Base-by-base conservation (phyloP, 768 basidiomycete species). In the Mycena chlorophos region DNA sequence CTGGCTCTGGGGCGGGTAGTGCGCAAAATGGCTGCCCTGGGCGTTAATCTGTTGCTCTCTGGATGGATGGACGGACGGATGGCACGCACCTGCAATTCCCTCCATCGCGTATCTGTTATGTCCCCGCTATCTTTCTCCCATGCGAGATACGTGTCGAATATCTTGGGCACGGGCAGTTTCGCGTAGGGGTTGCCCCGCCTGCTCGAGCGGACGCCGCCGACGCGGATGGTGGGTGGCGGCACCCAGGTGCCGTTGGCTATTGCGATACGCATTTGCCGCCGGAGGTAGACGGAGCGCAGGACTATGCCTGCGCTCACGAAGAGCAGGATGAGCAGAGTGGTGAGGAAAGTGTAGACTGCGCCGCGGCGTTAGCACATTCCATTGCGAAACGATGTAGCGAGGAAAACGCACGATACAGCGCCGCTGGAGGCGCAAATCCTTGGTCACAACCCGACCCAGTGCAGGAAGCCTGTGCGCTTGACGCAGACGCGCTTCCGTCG, bases 251-350 rank as follows among this genome's bases (percentile, higher is more conserved):
- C 77, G 29, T 74, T 68, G 26, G 66, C 68, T 23, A 78, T 76
- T 5, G 77, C 77, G 37, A 76, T 69, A 14, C 71, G 71, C 40
- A 74, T 73, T 5, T 75, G 69, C 3, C 73, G 69, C 5, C 77
- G 71, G 30, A 78, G 69, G 50, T 77, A 52, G 34, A 76, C 58
- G 20, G 75, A 75, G 23, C 77, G 73, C 30, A 69, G 38, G 38
- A 78, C 68, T 61, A 78, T 75, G 4, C 71, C 73, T 13, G 66
- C 71, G n/a, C 75, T 76, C 8, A 78, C 70, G n/a, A 68, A 56
- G 10, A 78, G 71, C 12, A 78, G 73, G n/a, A 78, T 68, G 48
- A 78, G 65, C 37, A 78, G 71, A 16, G 77, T 78, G 19, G 77
- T 75, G 19, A 72, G 63, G 17, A 67, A 65, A 10, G 68, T 64